Conservation (phyloP, 108 stramenopile species). For the Asterionellopsis glacialis region DNA sequence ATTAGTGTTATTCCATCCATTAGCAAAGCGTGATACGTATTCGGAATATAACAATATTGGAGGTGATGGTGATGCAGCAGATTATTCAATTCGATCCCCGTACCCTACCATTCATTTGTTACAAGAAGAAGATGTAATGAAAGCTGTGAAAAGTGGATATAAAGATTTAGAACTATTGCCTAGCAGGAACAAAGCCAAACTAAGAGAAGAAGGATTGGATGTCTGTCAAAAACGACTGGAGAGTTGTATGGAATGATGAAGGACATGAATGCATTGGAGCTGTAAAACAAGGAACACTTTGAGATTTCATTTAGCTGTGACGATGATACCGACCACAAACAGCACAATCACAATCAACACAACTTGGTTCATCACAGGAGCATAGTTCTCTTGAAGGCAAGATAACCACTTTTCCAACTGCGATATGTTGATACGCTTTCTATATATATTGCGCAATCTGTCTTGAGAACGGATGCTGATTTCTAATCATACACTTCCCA, state of each 20-base stretch:
- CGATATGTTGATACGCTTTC: no score
- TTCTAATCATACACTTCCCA: no score
- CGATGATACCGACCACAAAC: no score
- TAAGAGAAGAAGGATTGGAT: slow-evolving; percentile 21
- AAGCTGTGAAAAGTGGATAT: slow-evolving; percentile 35
- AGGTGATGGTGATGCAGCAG: slow-evolving; percentile 10
- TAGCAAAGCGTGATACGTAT: slow-evolving; percentile 36
- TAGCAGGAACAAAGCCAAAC: slow-evolving; percentile 21
- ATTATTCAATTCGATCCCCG: slow-evolving; percentile 40
- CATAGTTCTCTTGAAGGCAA: no score
- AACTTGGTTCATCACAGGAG: no score
- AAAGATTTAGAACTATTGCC: slow-evolving; percentile 25
- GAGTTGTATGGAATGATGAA: slow-evolving; percentile 1
- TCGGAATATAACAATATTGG: not conserved
- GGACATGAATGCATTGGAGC: no score
- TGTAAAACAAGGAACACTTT: no score
- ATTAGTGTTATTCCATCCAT: slow-evolving; percentile 37
- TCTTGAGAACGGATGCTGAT: no score
- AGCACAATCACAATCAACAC: no score
- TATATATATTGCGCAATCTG: no score
- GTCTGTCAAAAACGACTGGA: slow-evolving; percentile 18
- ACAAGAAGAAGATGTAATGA: slow-evolving; percentile 30
- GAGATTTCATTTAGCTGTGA: no score
- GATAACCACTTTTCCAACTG: no score
- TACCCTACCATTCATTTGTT: slow-evolving; percentile 35